Conservation (phyloP, 345 rosid genomes). For the Stellera chamaejasme region DNA sequence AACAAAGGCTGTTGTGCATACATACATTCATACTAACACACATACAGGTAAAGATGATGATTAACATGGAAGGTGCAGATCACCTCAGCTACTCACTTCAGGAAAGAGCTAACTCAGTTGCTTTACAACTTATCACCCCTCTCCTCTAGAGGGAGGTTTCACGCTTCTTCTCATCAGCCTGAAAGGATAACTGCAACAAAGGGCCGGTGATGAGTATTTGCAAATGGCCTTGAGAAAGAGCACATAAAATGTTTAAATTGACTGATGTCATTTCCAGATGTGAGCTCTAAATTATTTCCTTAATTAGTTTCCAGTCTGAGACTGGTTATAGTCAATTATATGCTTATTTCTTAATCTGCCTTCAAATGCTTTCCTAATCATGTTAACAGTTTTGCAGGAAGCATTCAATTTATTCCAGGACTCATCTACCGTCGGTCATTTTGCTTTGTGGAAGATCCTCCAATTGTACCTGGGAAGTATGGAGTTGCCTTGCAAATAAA, state of each 20-base stretch:
- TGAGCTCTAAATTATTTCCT: slow-evolving; percentile 25
- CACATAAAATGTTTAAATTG: slow-evolving; percentile 10
- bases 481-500: no score
- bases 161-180: slow-evolving; percentile 36
- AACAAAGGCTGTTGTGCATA: background rate
- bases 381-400: slow-evolving; percentile 3
- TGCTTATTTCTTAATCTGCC: no score
- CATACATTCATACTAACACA: background rate
- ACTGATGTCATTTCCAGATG: slow-evolving; percentile 18
- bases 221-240: slow-evolving; percentile 12
- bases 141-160: slow-evolving; percentile 29
- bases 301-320: no score
- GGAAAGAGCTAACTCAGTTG: no score
- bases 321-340: no score
- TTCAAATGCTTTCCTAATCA: slow-evolving; percentile 24
- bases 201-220: slow-evolving; percentile 9
- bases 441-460: no score
- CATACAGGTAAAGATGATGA: background rate
- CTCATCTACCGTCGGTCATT: no score
- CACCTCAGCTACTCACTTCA: no score
- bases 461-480: no score
- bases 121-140: no score
- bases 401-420: background rate
- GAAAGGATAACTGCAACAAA: slow-evolving; percentile 13
- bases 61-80: no score